Evolutionary conservation across 2,329 filamentous ascomycete genomes (phyloP).

Genomic region (Trichoderma asperellum): DNA sequence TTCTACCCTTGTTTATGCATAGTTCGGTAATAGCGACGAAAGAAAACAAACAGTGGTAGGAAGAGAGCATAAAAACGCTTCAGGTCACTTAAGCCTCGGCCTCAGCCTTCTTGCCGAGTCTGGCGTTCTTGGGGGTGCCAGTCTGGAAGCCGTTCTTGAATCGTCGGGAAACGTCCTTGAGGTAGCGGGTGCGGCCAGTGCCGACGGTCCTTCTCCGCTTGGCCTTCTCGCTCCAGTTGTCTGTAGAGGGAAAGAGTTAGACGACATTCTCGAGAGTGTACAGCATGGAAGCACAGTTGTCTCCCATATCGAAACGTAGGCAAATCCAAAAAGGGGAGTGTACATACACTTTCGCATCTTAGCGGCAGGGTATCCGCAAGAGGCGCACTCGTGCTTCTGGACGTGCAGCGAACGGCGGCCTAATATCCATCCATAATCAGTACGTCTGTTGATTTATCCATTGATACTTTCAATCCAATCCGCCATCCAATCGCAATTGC

Average conservation of each 20-base stretch:
- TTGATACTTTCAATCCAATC: conserved; percentile 1
- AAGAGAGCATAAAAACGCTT: conserved; percentile 16
- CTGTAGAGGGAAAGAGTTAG: conserved; percentile 51
- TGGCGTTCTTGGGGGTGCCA: conserved; percentile 82
- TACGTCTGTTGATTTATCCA: conserved; percentile 29
- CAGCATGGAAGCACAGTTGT: neutral
- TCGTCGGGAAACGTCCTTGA: conserved; percentile 88
- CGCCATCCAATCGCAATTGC: conserved; percentile 7
- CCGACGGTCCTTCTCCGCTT: conserved; percentile 99
- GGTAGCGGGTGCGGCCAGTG: conserved; percentile 92
- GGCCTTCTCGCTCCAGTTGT: conserved; percentile 99
- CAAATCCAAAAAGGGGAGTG: neutral
- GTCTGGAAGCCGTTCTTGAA: conserved; percentile 99
- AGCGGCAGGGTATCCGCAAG: conserved; percentile 95
- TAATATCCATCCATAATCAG: conserved; percentile 46
- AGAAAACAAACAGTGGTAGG: conserved; percentile 23
- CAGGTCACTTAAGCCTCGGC: conserved; percentile 39
- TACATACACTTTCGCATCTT: conserved; percentile 98
- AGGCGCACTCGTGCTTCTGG: conserved; percentile 97
- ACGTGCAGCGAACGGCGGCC: conserved; percentile 97
- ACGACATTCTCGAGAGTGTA: conserved; percentile 11
- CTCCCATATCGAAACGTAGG: neutral
- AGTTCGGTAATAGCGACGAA: conserved; percentile 27
- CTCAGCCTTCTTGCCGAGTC: conserved; percentile 42
- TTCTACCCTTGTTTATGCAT: conserved; percentile 31